Evolutionary conservation across 1,284 basidiomycete genomes (phyloP).

Genomic region (Cryptococcus sp.): DNA sequence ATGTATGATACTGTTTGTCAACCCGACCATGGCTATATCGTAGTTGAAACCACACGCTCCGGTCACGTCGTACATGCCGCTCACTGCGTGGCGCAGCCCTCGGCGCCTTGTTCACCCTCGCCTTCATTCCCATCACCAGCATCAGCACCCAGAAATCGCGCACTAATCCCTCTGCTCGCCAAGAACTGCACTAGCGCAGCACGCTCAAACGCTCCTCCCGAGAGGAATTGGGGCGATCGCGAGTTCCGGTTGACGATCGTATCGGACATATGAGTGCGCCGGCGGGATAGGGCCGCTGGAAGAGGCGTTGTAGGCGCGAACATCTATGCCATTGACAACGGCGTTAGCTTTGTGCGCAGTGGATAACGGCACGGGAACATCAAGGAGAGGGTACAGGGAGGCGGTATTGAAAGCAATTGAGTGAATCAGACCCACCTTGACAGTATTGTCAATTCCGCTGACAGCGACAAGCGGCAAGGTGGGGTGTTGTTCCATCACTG

Average conservation of each 20-base stretch:
- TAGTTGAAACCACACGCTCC: too few species aligned
- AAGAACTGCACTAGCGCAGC: constrained; percentile 27
- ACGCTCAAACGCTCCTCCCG: constrained; percentile 21
- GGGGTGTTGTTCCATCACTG: constrained; percentile 77
- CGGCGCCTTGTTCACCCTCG: constrained; percentile 6
- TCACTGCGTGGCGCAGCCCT: constrained; percentile 17
- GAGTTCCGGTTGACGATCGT: constrained; percentile 35
- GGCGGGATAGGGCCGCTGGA: constrained; percentile 23
- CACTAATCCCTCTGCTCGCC: constrained; percentile 18
- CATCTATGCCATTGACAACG: constrained; percentile 12
- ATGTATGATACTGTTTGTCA: too few species aligned
- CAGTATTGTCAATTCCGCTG: constrained; percentile 83
- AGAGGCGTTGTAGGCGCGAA: constrained; percentile 21
- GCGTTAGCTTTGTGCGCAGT: background rate
- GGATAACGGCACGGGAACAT: background rate
- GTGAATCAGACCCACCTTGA: constrained; percentile 76
- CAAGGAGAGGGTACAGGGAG: background rate
- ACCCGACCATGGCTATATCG: too few species aligned
- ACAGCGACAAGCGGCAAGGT: constrained; percentile 74
- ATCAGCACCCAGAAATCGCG: background rate
- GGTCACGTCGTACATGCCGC: too few species aligned
- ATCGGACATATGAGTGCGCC: constrained; percentile 22
- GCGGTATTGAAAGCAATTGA: too few species aligned
- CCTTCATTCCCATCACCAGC: background rate
- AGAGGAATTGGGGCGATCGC: constrained; percentile 13